Evolutionary conservation across 345 rosid species (phyloP).

Genomic region (Lepidium africanum): DNA sequence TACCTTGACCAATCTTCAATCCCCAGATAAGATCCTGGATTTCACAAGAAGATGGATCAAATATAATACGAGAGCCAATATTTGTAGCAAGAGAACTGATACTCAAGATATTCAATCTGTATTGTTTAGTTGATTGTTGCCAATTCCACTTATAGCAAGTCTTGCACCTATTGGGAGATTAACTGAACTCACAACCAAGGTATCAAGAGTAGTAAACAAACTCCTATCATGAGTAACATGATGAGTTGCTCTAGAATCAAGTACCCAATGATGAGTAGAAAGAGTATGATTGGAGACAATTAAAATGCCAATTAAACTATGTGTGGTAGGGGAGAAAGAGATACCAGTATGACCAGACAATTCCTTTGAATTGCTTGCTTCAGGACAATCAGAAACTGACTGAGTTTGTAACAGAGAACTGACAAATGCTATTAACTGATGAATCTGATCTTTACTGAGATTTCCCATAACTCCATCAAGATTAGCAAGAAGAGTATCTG

Average conservation of each 20-base stretch:
- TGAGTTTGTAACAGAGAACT: neutral
- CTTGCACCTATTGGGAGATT: too few relatives aligned
- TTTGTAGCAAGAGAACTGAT: neutral
- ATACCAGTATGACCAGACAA: neutral
- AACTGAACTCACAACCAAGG: neutral
- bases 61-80: neutral
- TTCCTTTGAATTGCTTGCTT: too few relatives aligned
- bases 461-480: neutral
- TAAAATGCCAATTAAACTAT: neutral
- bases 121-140: rapidly evolving
- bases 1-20: neutral
- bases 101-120: neutral
- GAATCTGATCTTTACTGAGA: neutral
- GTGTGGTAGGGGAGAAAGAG: neutral
- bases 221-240: neutral
- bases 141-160: neutral
- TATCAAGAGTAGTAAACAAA: neutral
- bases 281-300: rapidly evolving
- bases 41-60: neutral
- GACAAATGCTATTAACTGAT: neutral
- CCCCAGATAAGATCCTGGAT: neutral
- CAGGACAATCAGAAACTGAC: neutral
- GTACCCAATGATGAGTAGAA: neutral
- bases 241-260: neutral
- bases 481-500: too few relatives aligned